These are phyloP conservation scores for Zelonia costaricensis DNA, from an alignment of 208 protist species.

Conservation along the genomic window DNA sequence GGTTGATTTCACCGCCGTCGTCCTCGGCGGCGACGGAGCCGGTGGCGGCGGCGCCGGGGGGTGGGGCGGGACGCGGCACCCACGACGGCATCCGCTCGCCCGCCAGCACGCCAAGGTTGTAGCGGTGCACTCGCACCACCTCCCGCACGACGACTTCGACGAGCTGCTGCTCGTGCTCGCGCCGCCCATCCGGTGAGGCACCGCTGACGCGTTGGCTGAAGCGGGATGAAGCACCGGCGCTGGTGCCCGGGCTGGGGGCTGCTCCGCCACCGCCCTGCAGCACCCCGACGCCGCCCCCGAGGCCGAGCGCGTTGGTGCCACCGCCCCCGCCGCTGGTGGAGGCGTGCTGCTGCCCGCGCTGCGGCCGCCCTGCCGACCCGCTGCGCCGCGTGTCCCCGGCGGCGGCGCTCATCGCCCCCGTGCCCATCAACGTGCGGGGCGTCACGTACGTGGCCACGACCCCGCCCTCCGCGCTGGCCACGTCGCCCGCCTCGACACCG, in stretches of 20 bases:
- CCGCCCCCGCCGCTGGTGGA: slow-evolving; percentile 1
- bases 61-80: slow-evolving; percentile 1
- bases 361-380: slow-evolving; percentile 13
- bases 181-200: slow-evolving; percentile 30
- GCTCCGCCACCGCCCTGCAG: not conserved
- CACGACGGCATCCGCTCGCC: slow-evolving; percentile 25
- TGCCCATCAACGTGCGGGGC: slow-evolving; percentile 21
- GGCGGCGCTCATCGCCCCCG: not conserved
- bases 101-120: slow-evolving; percentile 53
- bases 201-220: slow-evolving; percentile 4
- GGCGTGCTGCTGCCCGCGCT: slow-evolving; percentile 5
- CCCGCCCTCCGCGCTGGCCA: slow-evolving; percentile 8
- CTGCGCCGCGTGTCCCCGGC: slow-evolving; percentile 7
- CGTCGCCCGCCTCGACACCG: slow-evolving; percentile 21
- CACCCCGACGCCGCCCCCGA: slow-evolving; percentile 6
- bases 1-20: not conserved
- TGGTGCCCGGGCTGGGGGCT: not conserved
- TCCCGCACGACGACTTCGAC: slow-evolving; percentile 52
- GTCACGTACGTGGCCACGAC: slow-evolving; percentile 27
- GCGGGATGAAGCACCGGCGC: not conserved
- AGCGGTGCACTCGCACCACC: slow-evolving; percentile 56
- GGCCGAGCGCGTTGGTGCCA: not conserved
- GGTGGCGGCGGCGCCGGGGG: not conserved
- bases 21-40: not conserved
- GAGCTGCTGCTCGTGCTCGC: slow-evolving; percentile 47